A percentile compares a stretch with the other conserved stretches of the same genome.
Evolutionary conservation across 805 yeast species (phyloP).

Genomic region (Starmerella powellii): DNA sequence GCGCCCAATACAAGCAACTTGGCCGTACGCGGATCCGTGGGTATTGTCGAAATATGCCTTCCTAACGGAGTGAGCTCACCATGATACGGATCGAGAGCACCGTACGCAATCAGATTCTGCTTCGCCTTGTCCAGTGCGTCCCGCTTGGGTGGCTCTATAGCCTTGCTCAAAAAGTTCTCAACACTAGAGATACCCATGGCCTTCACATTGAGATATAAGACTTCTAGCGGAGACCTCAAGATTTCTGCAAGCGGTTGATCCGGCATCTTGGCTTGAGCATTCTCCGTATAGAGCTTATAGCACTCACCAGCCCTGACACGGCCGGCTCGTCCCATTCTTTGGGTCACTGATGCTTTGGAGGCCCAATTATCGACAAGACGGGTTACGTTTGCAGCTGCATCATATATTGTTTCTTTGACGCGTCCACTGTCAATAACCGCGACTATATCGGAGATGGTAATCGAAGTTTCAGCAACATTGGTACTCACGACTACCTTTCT

Average conservation of each 20-base stretch:
- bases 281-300: constrained; percentile 62
- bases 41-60: constrained; percentile 62
- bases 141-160: constrained; percentile 68
- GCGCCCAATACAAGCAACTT: constrained; percentile 70
- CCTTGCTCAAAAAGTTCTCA: constrained; percentile 51
- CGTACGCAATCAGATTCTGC: constrained; percentile 49
- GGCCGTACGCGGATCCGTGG: constrained; percentile 74
- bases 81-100: constrained; percentile 45
- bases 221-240: constrained; percentile 69
- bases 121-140: constrained; percentile 42
- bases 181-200: constrained; percentile 78
- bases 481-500: constrained; percentile 83
- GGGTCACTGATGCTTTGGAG: constrained; percentile 78
- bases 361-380: constrained; percentile 71
- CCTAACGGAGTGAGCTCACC: constrained; percentile 64
- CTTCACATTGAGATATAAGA: constrained; percentile 69
- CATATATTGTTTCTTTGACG: constrained; percentile 66
- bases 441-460: constrained; percentile 90
- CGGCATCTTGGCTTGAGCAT: constrained; percentile 49
- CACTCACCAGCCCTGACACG: constrained; percentile 78
- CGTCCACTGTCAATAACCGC: constrained; percentile 83
- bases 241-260: constrained; percentile 82
- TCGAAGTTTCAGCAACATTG: constrained; percentile 93
- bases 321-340: constrained; percentile 97
- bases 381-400: constrained; percentile 54